Base-by-base conservation (phyloP, 495 filamentous ascomycete genomes). In the Trichoderma asperelloides region DNA sequence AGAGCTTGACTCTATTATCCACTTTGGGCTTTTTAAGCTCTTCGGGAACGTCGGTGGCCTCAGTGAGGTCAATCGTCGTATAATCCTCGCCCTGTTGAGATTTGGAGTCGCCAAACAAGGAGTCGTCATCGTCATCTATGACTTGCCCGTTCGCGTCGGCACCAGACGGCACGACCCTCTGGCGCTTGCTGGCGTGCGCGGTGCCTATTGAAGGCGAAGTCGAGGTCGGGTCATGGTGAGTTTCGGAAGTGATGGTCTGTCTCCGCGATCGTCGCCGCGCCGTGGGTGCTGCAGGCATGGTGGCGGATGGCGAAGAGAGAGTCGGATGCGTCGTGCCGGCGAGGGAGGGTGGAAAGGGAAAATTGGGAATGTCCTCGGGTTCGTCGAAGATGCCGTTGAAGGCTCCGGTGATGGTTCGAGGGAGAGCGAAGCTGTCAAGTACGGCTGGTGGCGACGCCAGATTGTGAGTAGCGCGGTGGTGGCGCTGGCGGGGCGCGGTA, bases 61-160 rank as follows among this genome's bases (percentile, higher is more conserved):
- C 83, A 8, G 84, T 84, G 27, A 89, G 74, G 76, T 94, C 89
- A n/a, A 89, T 78, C 6, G 83, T 72, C 66, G 87, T 84, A 33
- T 84, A 72, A 13, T 75, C 69, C 64, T 82, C 72, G 8, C 66
- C 64, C 12, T 49, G 68, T 66, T 43, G 67, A 28, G 15, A 69
- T 3, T 13, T 60, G 55, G 55, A 28, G 47, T 37, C 33, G 33
- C 47, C 47, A 21, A 51, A 51, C 47, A 51, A 21, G 55, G 13
- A 12, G 55, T 57, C 71, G 68, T 79, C 73, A 39, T 77, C 78
- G 68, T 80, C 74, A 33, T 66, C 37, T 65, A 73, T 69, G 63
- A 63, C 69, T 70, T n/a, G 69, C 71, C 41, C 69, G 66, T 41
- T 69, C 66, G 13, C 57, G 25, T 28, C 23, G 11, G 25, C 55